Conservation (phyloP, 2,329 filamentous ascomycete species). For the Emergomyces africanus region DNA sequence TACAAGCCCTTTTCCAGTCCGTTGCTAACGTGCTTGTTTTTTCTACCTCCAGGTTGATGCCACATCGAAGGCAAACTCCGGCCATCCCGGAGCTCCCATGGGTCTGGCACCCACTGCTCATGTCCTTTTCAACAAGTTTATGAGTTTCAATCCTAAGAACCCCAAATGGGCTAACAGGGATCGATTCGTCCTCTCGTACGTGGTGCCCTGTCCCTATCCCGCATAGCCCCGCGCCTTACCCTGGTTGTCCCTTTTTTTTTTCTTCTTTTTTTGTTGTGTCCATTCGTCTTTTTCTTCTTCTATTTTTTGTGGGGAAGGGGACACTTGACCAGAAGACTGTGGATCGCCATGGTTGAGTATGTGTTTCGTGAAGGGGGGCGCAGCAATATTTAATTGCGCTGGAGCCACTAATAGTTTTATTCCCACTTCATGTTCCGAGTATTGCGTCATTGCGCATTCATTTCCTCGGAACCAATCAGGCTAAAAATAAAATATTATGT, state of each 20-base stretch:
- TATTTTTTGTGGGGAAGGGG: neutral
- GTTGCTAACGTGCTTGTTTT: constrained; percentile 10
- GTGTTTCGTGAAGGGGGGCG: neutral
- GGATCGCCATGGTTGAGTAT: neutral
- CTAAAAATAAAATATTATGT: neutral
- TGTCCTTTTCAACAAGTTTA: constrained; percentile 97
- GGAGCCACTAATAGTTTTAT: neutral
- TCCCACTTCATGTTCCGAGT: neutral
- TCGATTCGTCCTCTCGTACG: constrained; percentile 97
- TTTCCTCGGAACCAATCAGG: neutral
- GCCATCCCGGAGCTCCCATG: constrained; percentile 98
- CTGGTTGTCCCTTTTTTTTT: neutral
- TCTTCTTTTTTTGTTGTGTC: neutral
- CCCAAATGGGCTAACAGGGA: constrained; percentile 94
- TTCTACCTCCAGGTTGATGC: constrained; percentile 67
- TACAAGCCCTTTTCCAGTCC: neutral
- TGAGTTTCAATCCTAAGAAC: constrained; percentile 99
- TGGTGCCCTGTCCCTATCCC: constrained; percentile 16
- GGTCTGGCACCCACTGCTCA: constrained; percentile 89
- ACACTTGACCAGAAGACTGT: neutral
- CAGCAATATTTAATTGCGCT: neutral
- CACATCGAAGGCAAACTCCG: constrained; percentile 88
- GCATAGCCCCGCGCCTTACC: neutral
- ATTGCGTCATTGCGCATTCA: neutral
- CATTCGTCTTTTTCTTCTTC: neutral